phyloP scores from a whole-genome alignment of 768 basidiomycete species.

The Collybiopsis luxurians region DNA sequence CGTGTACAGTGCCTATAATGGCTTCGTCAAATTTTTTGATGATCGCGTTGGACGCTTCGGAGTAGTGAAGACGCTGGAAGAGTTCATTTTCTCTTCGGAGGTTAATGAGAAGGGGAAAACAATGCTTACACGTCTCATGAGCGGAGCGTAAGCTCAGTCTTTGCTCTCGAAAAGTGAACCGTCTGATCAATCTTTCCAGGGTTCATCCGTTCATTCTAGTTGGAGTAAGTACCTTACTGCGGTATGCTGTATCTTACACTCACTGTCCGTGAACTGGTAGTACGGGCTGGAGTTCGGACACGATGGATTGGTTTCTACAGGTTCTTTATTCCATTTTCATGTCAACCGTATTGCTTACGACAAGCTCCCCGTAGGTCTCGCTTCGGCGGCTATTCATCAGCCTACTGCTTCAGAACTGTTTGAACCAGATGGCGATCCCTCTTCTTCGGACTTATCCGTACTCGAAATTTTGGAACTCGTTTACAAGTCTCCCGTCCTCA shows the following conservation, averaged over 20 bases:
- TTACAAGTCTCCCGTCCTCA: constrained; percentile 47
- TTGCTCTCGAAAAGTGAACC: not conserved
- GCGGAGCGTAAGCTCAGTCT: constrained; percentile 30
- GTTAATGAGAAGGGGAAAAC: constrained; percentile 28
- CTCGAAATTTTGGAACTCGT: constrained; percentile 48
- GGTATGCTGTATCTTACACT: not conserved
- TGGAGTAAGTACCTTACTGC: constrained; percentile 45
- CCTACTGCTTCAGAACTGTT: constrained; percentile 28
- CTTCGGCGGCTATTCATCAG: constrained; percentile 45
- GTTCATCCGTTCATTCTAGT: constrained; percentile 55
- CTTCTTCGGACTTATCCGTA: constrained; percentile 32
- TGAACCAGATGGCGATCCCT: constrained; percentile 18
- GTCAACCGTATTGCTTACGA: not conserved
- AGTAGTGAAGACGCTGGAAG: constrained; percentile 38
- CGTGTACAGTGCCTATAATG: constrained; percentile 32
- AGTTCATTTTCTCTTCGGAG: constrained; percentile 40
- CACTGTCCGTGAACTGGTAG: constrained; percentile 1
- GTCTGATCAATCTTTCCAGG: constrained; percentile 22
- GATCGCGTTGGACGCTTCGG: constrained; percentile 37
- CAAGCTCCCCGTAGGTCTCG: constrained; percentile 34
- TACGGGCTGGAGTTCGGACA: constrained; percentile 39
- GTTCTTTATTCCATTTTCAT: constrained; percentile 19
- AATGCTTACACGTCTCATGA: constrained; percentile 35
- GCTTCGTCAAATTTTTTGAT: constrained; percentile 38
- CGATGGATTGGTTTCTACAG: constrained; percentile 47